Base-by-base conservation (phyloP, 2,329 filamentous ascomycete genomes). In the Phaeoacremonium minimum region DNA sequence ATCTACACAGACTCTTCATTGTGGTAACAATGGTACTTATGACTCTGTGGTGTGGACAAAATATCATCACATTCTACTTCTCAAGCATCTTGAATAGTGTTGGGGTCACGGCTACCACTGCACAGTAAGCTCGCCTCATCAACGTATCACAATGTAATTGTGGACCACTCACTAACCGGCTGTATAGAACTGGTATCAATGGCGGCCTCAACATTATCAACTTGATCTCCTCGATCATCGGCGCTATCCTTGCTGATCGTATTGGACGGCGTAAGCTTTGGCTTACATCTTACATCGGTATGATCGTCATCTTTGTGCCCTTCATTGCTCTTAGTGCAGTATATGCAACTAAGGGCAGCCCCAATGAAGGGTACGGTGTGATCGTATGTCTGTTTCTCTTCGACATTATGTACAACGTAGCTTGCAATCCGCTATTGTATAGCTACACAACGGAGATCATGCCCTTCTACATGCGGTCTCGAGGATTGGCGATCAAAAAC, bases 401-500 rank as follows among this genome's bases (percentile, higher is more conserved):
- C 32, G 32, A 39, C 28, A 13, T 39, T 22, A 35, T 30, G 31
- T 38, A 38, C 32, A 30, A 38, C 32, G 31, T 38, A n/a, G 36
- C 32, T 7, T 35, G 31, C 20, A 38, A 35, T 22, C 36, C 32
- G 13, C 32, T 35, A 9, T 26, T 38, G 9, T 37, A 40, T 15
- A 39, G n/a, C 18, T 85, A 84, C 51, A 80, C 80, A 6, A 68
- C 67, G 35, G 57, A 61, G 20, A 66, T 83, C 47, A 85, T 85
- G 56, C 78, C 82, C 4, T 86, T 85, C 61, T 85, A 85, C 57
- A 85, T 85, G 82, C 61, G 73, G 2, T 77, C 77, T 7, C 75
- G 72, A 38, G 49, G 36, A 14, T 30, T 44, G 16, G 42, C 36
- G 4, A 31, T 43, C 36, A 45, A 39, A 28, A 39, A 32, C 16